Percentiles rank a stretch among this genome's conserved stretches.
These are phyloP conservation scores for Ogataea siamensis DNA, from an alignment of 805 yeast genomes.

Conservation along the genomic window DNA sequence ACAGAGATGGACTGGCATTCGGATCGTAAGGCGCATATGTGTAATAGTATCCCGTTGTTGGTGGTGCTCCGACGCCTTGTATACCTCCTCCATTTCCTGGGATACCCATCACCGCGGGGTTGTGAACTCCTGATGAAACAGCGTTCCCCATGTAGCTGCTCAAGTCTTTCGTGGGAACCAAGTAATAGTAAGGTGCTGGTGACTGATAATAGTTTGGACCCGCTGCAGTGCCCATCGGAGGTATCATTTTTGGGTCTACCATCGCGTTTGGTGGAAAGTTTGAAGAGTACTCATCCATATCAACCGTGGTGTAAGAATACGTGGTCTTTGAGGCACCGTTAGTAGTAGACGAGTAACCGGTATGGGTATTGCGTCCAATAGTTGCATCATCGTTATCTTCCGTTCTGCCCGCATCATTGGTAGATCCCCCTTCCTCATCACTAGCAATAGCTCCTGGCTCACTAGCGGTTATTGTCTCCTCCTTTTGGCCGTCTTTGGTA, in stretches of 20 bases:
- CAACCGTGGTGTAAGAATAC: constrained; percentile 30
- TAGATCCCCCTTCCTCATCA: constrained; percentile 16
- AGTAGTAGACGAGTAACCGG: constrained; percentile 27
- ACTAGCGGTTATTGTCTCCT: too few species aligned
- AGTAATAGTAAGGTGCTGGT: constrained; percentile 30
- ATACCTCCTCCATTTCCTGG: constrained; percentile 16
- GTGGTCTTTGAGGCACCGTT: constrained; percentile 30
- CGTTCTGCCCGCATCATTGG: constrained; percentile 6
- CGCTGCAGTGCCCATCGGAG: constrained; percentile 13
- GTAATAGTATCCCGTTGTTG: constrained; percentile 28
- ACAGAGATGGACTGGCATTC: constrained; percentile 25
- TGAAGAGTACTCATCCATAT: constrained; percentile 25
- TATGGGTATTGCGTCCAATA: constrained; percentile 24
- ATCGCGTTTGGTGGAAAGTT: constrained; percentile 11
- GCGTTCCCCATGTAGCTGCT: constrained; percentile 19
- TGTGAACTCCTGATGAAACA: constrained; percentile 15
- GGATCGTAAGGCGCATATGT: constrained; percentile 30
- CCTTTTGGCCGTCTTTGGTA: too few species aligned
- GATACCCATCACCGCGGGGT: constrained; percentile 15
- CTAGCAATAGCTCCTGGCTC: constrained; percentile 16
- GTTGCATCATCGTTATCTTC: constrained; percentile 26
- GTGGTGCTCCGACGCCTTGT: constrained; percentile 22
- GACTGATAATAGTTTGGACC: constrained; percentile 22
- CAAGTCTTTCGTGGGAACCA: constrained; percentile 30
- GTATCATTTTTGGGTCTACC: constrained; percentile 12